Conservation (phyloP, 1,284 basidiomycete genomes). For the Xerocomus minutiporus region DNA sequence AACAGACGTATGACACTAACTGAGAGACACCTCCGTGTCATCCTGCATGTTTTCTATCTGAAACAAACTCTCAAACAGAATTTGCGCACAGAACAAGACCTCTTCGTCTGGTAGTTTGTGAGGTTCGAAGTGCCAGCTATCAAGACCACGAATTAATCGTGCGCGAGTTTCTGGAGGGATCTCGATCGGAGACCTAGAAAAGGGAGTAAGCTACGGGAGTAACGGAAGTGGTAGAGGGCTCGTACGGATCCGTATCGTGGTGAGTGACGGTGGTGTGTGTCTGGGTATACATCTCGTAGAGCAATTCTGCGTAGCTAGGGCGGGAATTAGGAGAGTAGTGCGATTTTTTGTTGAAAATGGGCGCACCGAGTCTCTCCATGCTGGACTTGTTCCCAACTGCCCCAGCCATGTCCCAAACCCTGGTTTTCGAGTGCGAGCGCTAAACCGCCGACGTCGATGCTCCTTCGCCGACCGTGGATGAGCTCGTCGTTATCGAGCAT, state of each 20-base stretch:
- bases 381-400: constrained; percentile 55
- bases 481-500: constrained; percentile 32
- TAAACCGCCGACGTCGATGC: constrained; percentile 82
- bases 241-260: constrained; percentile 44
- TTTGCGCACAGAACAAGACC: constrained; percentile 71
- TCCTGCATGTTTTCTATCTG: constrained; percentile 72
- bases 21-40: constrained; percentile 57
- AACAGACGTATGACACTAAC: constrained; percentile 44
- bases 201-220: constrained; percentile 18
- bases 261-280: constrained; percentile 69
- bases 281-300: constrained; percentile 79
- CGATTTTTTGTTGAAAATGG: constrained; percentile 10
- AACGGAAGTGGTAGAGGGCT: constrained; percentile 12
- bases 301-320: constrained; percentile 65
- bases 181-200: constrained; percentile 32
- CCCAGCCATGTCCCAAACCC: constrained; percentile 69
- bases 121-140: constrained; percentile 85
- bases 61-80: constrained; percentile 73
- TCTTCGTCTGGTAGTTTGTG: constrained; percentile 76
- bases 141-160: constrained; percentile 61
- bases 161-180: constrained; percentile 39
- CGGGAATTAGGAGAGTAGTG: constrained; percentile 8
- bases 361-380: constrained; percentile 56
- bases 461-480: constrained; percentile 49
- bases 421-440: constrained; percentile 67